These are phyloP conservation scores for Curvularia eragrostidis DNA, from an alignment of 2,329 filamentous ascomycete genomes.

Conservation along the genomic window DNA sequence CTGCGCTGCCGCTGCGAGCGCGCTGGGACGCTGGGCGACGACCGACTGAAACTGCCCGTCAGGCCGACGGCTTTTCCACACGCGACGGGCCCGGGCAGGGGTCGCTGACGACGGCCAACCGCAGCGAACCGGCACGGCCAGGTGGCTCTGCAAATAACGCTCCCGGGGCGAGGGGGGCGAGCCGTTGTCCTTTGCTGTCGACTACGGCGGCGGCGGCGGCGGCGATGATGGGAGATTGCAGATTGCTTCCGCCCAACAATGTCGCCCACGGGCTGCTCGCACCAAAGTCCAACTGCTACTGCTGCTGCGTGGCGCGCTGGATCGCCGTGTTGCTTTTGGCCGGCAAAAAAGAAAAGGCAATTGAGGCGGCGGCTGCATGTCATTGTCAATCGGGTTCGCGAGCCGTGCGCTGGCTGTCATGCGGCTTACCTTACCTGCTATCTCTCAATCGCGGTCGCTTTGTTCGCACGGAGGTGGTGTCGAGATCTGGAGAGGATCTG, in stretches of 20 bases:
- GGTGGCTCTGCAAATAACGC: slow-evolving; percentile 8
- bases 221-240: slow-evolving; percentile 6
- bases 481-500: slow-evolving; percentile 3
- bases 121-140: slow-evolving; percentile 8
- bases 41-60: slow-evolving; percentile 6
- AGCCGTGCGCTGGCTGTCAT: slow-evolving; percentile 20
- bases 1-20: not conserved
- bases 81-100: slow-evolving; percentile 7
- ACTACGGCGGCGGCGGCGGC: slow-evolving; percentile 11
- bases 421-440: slow-evolving; percentile 22
- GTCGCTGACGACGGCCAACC: not conserved
- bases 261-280: slow-evolving; percentile 2
- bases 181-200: slow-evolving; percentile 4
- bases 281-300: slow-evolving; percentile 11
- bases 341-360: slow-evolving; percentile 26
- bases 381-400: slow-evolving; percentile 18
- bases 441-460: not conserved
- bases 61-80: slow-evolving; percentile 3
- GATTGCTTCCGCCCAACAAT: slow-evolving; percentile 26
- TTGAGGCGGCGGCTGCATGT: slow-evolving; percentile 25
- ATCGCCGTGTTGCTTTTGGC: slow-evolving; percentile 19
- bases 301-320: slow-evolving; percentile 4
- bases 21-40: not conserved
- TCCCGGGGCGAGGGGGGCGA: slow-evolving; percentile 1
- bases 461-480: slow-evolving; percentile 7